Base-by-base conservation (phyloP, 805 yeast species). In the Saccharomycopsis fibuligera region DNA sequence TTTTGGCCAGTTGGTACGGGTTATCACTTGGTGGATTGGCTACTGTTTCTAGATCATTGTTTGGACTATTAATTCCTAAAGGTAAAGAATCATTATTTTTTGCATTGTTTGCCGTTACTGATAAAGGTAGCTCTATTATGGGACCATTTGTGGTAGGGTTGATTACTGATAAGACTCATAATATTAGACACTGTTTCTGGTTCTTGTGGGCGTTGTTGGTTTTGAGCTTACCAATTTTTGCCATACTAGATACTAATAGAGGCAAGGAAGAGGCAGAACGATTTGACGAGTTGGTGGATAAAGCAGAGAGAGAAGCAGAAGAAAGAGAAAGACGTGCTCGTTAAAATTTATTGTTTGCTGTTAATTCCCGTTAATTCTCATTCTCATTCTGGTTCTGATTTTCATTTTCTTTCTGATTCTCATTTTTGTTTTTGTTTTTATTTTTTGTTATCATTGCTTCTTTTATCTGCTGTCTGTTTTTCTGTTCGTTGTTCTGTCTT, bases 21-120 rank as follows among this genome's bases (percentile, higher is more conserved):
- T 62, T 81, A 47, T 75, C 87, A 0, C 61, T 86, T 23, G 95
- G 95, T 25, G 89, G 89, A 0, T 63, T 86, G 22, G 74, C 84
- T 6, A 81, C 91, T 0, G 70, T 81, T 1, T 76, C 88, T 24
- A 70, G 93, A 42, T 79, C 89, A 1, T 67, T 83, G 3, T 85
- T 78, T 61, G 74, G 86, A 29, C 62, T 82, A 59, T 70, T 85
- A 46, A 82, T 85, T 39, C 95, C 95, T 17, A 70, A 67, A 41
- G 93, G 93, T 4, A 79, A 76, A 56, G 95, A 86, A 59, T 78
- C 83, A 2, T 78, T 83, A 5, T 85, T 84, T 59, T 85, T 86
- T 64, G 82, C 91, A 12, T 66, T 85, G 38, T 86, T 80, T 62
- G 76, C 86, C 36, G 79, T 85, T 35, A 86, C 95, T 1, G 93